Evolutionary conservation across 306 rosid species (phyloP), one percentile per base, ranked within the genome.

Genomic region (Urtica urens): DNA sequence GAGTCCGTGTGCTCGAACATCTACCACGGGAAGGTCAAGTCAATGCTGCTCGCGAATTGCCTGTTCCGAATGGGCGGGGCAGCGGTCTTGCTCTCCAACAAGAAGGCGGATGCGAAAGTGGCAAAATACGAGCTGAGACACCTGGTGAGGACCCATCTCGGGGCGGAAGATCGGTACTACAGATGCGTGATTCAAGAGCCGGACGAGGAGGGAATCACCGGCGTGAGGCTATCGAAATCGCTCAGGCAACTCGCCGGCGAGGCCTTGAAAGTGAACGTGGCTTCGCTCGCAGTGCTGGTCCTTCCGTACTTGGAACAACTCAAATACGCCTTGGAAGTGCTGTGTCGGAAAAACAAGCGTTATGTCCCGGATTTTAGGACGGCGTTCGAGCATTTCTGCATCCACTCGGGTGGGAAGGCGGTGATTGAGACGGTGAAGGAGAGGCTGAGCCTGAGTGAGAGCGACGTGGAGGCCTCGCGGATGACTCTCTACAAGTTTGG

Each of bases 51-150:
- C 24, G 52, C 87, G 0, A 87, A 82, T 33, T 64, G 51, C 9
- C 51, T 87, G 63, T 87, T 87, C 34, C 52, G 72, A 45, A 87
- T 75, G 94, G 92, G 82, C 2, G 87, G 92, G 51, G 84, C 79
- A 7, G 82, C 82, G 23, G 57, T 80, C 46, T 60, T 87, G 42
- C 68, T 80, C 16, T 82, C 92, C 0, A 79, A 71, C 51, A 72
- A 58, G 59, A 69, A 75, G 33, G 57, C 58, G 31, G 87, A 83
- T 57, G 65, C 57, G 66, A 6, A 21, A 18, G 53, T 21, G n/a
- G 80, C 80, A 0, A 80, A 80, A 59, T 75, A 83, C 48, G 54
- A 73, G 63, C 87, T 87, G 30, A 69, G 71, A 50, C 78, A 67
- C 57, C 73, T 79, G 47, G 82, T 82, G 29, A 68, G 80, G 58